Base-by-base conservation (phyloP, 2,329 filamentous ascomycete species). In the Dothiorella sarmentorum region DNA sequence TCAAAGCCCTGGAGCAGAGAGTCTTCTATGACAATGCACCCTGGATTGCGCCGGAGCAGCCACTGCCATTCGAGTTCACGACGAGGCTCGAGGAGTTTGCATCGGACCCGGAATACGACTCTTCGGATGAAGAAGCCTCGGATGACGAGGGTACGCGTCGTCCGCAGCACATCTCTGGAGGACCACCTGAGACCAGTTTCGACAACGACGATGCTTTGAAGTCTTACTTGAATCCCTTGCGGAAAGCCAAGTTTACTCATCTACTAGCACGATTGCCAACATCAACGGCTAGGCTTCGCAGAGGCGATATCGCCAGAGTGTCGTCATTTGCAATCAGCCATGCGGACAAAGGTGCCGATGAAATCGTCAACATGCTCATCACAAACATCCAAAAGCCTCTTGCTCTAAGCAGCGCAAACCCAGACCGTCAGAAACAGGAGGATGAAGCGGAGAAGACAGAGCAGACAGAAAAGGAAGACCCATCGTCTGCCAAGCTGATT, bases 251-350 rank as follows among this genome's bases (percentile, higher is more conserved):
- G 73, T 80, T 97, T 4, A 85, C 89, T 0, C 90, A 95, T 72
- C 78, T 97, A 9, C 80, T 97, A n/a, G 85, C 89, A 2, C 85
- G 91, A 15, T 78, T 97, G 24, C 94, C 94, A 0, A 89, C 85
- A 2, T 85, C 84, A 3, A 84, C 90, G 37, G 83, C 86, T 2
- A 88, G 83, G 64, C 79, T 97, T 24, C 83, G 90, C 26, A 90
- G 90, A 67, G 91, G 91, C 2, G 91, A 97, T 67, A 84, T 97
- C 44, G 92, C 91, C 1, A 83, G 91, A 4, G 81, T 97, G 2
- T 93, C 92, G 1, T 83, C 88, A 3, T 97, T 97, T 73, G 92
- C 92, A 11, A 91, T 97, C 58, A 87, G 87, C 2, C 91, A 97
- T 70, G 89, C 91, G 1, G 90, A 88, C 37, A 82, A 85, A 18